Conservation (phyloP, 1,284 basidiomycete species). For the Dichomitus squalens region DNA sequence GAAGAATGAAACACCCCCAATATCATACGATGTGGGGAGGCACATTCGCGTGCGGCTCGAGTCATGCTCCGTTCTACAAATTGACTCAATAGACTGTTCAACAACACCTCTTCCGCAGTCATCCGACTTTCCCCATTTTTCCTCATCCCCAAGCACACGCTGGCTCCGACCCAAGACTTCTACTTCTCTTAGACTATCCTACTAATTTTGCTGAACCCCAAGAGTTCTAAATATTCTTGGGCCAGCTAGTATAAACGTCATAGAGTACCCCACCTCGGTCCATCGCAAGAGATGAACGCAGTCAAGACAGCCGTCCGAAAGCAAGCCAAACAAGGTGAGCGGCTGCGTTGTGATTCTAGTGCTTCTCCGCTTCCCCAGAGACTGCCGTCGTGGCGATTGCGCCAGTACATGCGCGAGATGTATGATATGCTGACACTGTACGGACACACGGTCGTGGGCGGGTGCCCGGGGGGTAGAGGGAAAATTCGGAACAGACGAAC, state of each 20-base stretch:
- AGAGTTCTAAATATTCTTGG: background rate
- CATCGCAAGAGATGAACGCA: constrained; percentile 13
- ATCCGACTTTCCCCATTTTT: background rate
- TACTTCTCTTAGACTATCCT: background rate
- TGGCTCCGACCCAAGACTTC: background rate
- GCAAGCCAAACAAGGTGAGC: constrained; percentile 18
- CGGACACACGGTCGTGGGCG: constrained; percentile 5
- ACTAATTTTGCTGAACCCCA: background rate
- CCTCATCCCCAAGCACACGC: background rate
- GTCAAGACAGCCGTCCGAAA: constrained; percentile 18
- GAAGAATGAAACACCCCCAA: background rate
- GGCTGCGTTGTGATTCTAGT: background rate
- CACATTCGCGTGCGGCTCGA: background rate
- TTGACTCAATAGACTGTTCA: background rate
- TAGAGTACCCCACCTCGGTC: background rate
- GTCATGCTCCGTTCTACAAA: background rate
- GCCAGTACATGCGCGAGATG: constrained; percentile 1
- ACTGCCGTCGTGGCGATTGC: constrained; percentile 13
- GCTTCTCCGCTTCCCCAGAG: background rate
- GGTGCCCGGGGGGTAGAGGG: background rate
- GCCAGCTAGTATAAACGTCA: background rate
- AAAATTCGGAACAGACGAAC: background rate
- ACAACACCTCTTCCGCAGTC: background rate
- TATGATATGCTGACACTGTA: constrained; percentile 7
- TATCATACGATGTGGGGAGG: background rate